Evolutionary conservation across 257 asterid species (phyloP), one percentile per base, ranked within the genome.

Genomic region (Coffea canephora): DNA sequence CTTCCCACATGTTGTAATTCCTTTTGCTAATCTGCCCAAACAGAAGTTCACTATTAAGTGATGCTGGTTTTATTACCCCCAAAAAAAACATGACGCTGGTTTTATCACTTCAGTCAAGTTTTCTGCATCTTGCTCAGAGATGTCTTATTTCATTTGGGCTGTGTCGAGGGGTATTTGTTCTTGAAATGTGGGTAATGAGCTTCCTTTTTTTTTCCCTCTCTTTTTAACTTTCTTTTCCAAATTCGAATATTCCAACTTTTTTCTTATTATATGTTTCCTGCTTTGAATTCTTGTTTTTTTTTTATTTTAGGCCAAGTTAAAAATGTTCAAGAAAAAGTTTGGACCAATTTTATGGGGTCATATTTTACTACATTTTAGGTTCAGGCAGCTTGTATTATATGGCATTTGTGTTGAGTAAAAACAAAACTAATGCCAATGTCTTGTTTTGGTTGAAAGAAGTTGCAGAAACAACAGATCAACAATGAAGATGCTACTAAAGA

Each of bases 381-480:
- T 52, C 57, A 12, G 57, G 62, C 23, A 3, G 21, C 64, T 18
- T 19, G 64, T n/a, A 55, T 23, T 55, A 55, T 55, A 55, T 55
- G 16, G 64, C 19, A 21, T 57, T 57, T 19, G 21, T 54, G 23
- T 55, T 50, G 23, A 27, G 31, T 71, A 2, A 8, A n/a, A 46
- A 12, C 3, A 43, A 11, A 7, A 27, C 41, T 61, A 61, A 76
- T 54, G 57, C 31, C 77, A 41, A 34, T 67, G 31, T 70, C 25
- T 6, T 75, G 31, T 69, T 45, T 82, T 72, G 66, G 59, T 74
- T 78, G 84, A 74, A 65, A 79, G 75, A 86, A 86, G 84, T 48
- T 83, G 77, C 93, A 94, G 92, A 91, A 87, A 82, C 93, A 89
- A 77, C 92, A 83, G 67, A 81, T 85, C 23, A 61, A 72, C 15